phyloP scores from a whole-genome alignment of 768 basidiomycete genomes.

The Hortiboletus flavorubellus region DNA sequence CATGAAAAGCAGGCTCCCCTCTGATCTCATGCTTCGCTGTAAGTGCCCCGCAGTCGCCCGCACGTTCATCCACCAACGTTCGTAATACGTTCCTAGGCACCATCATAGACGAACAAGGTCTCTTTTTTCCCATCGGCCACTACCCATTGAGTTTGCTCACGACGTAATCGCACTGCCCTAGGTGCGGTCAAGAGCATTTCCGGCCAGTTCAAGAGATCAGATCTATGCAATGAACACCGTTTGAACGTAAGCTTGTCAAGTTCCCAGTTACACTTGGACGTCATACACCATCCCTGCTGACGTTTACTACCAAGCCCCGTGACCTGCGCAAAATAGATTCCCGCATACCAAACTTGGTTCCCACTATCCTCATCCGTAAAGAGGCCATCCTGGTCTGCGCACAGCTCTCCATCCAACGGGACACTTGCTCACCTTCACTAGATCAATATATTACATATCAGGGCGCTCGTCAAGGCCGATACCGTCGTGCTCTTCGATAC shows the following conservation, averaged over 20 bases:
- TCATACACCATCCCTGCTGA: conserved; percentile 23
- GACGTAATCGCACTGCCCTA: conserved; percentile 36
- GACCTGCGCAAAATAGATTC: conserved; percentile 97
- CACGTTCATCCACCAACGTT: conserved; percentile 10
- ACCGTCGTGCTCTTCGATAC: conserved; percentile 90
- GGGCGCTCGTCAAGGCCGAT: conserved; percentile 92
- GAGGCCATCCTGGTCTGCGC: conserved; percentile 80
- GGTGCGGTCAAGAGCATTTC: conserved; percentile 86
- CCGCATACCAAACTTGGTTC: conserved; percentile 88
- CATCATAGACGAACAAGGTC: conserved; percentile 80
- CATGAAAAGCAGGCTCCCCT: conserved; percentile 82
- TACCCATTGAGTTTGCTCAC: conserved; percentile 6
- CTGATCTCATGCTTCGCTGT: conserved; percentile 92
- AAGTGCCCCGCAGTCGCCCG: conserved; percentile 34
- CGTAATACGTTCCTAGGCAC: conserved; percentile 56
- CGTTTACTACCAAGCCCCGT: conserved; percentile 60
- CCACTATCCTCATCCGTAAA: conserved; percentile 86
- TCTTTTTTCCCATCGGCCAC: conserved; percentile 19
- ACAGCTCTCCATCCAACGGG: neutral
- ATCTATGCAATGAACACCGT: conserved; percentile 82
- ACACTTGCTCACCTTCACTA: conserved; percentile 30
- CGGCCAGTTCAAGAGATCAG: conserved; percentile 86
- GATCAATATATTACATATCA: conserved; percentile 93
- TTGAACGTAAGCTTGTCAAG: conserved; percentile 67
- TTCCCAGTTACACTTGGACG: conserved; percentile 9